These are phyloP conservation scores for Xerocomus nothofagi DNA, from an alignment of 1,284 basidiomycete genomes.

Conservation along the genomic window DNA sequence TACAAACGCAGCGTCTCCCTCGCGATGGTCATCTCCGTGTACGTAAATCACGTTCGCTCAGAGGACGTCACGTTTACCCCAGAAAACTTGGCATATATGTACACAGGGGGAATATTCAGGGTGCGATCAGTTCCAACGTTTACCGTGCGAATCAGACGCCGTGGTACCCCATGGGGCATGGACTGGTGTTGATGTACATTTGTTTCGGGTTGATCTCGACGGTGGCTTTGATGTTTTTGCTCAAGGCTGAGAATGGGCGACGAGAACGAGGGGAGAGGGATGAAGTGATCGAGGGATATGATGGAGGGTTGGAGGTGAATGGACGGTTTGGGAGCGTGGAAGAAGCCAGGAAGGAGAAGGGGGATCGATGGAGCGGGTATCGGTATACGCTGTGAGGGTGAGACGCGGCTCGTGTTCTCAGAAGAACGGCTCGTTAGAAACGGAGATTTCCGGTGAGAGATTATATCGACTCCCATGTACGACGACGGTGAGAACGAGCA, in stretches of 20 bases:
- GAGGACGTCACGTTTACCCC: too few relatives aligned
- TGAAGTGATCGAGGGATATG: conserved; percentile 60
- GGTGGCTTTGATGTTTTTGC: conserved; percentile 43
- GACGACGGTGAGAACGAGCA: neutral
- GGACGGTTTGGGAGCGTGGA: conserved; percentile 48
- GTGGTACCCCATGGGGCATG: conserved; percentile 69
- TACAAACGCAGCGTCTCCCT: conserved; percentile 76
- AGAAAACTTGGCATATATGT: too few relatives aligned
- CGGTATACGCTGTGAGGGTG: conserved; percentile 40
- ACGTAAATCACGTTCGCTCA: too few relatives aligned
- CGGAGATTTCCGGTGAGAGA: too few relatives aligned
- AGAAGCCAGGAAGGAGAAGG: conserved; percentile 57
- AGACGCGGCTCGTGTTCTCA: too few relatives aligned
- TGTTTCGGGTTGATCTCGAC: conserved; percentile 60
- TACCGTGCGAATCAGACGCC: conserved; percentile 67
- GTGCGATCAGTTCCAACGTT: conserved; percentile 69
- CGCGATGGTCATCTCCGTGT: conserved; percentile 69
- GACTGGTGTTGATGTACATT: conserved; percentile 70
- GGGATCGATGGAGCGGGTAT: conserved; percentile 62
- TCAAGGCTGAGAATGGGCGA: conserved; percentile 60
- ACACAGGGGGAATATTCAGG: conserved; percentile 65
- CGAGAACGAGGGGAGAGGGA: conserved; percentile 65
- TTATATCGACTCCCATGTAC: too few relatives aligned
- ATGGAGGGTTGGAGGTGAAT: conserved; percentile 45
- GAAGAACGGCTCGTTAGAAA: too few relatives aligned